Conservation (phyloP, 169 alveolate species). For the Ichthyophthirius multifiliis region DNA sequence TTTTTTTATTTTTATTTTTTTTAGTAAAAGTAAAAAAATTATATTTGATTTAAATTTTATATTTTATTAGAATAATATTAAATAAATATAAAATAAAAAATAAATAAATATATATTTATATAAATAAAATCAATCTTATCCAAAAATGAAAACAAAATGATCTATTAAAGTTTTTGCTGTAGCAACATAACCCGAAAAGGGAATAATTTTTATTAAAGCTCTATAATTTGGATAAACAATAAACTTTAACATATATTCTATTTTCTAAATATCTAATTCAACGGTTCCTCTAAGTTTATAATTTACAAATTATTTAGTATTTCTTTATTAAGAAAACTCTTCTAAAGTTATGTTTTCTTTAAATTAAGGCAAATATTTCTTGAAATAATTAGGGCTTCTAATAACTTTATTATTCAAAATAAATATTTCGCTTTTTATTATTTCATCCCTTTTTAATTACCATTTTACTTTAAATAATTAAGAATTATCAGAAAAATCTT, state of each 20-base stretch:
- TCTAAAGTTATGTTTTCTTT: background rate
- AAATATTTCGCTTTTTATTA: background rate
- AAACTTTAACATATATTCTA: background rate
- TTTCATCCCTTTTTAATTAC: background rate
- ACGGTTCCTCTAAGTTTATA: background rate
- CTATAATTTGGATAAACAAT: background rate
- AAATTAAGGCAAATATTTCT: background rate
- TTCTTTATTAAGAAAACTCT: background rate
- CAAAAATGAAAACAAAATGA: constrained; percentile 10
- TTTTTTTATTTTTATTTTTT: too few species aligned
- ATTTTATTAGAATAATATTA: too few species aligned
- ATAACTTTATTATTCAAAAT: background rate
- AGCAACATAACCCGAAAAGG: background rate
- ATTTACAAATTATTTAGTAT: background rate
- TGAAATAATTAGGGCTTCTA: background rate
- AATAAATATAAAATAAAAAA: too few species aligned
- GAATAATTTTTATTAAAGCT: background rate
- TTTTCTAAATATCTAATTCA: background rate
- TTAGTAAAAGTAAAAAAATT: too few species aligned
- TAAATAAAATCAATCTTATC: background rate
- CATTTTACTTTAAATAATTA: background rate
- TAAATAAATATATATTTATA: too few species aligned
- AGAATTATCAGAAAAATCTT: background rate
- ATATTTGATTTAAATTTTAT: too few species aligned
- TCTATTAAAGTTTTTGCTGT: background rate